Evolutionary conservation across 164 flowering plant genomes (phyloP).

Genomic region (Chimonanthus salicifolius): DNA sequence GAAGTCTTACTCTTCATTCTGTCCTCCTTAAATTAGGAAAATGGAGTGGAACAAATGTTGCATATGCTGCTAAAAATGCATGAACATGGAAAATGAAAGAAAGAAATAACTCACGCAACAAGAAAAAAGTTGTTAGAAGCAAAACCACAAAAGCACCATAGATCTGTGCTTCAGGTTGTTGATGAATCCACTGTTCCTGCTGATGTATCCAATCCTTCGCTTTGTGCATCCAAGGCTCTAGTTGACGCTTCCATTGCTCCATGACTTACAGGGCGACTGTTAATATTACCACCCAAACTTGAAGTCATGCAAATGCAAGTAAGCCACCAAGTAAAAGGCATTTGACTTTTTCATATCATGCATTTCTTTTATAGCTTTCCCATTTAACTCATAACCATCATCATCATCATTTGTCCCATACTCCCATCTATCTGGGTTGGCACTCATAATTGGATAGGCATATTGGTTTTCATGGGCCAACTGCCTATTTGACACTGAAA

Average conservation of each 20-base stretch:
- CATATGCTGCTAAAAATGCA: background rate
- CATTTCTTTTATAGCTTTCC: no score
- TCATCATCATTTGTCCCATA: no score
- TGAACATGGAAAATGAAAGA: background rate
- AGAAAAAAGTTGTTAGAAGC: slow-evolving; percentile 31
- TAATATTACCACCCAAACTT: background rate
- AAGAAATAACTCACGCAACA: slow-evolving; percentile 26
- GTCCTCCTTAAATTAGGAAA: background rate
- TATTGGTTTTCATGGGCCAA: no score
- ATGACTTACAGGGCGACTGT: background rate
- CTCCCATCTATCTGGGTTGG: no score
- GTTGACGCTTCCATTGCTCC: slow-evolving; percentile 1
- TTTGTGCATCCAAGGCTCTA: slow-evolving; percentile 30
- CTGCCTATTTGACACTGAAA: no score
- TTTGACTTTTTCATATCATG: background rate
- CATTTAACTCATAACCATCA: no score
- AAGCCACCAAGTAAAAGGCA: background rate
- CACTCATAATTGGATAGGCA: no score
- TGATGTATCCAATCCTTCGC: slow-evolving; percentile 21
- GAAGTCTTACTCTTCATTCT: background rate
- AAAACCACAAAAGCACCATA: slow-evolving; percentile 40
- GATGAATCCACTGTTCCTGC: slow-evolving; percentile 22
- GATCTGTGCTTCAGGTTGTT: slow-evolving; percentile 40
- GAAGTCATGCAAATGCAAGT: no score
- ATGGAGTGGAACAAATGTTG: background rate